Base-by-base conservation (phyloP, 805 yeast genomes). In the Debaryomyces maramus region DNA sequence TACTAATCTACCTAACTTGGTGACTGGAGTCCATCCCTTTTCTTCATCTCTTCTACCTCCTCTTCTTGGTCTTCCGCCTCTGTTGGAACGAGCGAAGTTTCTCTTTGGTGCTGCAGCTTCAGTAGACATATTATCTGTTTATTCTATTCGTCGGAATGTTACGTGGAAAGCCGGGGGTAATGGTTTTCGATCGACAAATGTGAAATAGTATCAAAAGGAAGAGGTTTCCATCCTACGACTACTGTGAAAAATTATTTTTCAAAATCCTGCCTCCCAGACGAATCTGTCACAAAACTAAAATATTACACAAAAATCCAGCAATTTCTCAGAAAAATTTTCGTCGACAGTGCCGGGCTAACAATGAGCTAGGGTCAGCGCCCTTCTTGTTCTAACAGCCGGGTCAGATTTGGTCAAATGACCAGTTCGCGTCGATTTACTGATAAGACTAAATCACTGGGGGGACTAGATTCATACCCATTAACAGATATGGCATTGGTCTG, bases 1-100 rank as follows among this genome's bases (percentile, higher is more conserved):
- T 60, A 93, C 99, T 69, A 93, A 85, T 85, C 99, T 91, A 78
- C 99, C 99, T 72, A 93, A 87, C 85, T 93, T 93, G 93, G 99
- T 93, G 72, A 93, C 98, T 79, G 99, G 99, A 65, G 83, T 83
- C 99, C 99, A 93, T 65, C 95, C 96, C 81, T 91, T 90, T 83
- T 93, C 98, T 78, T 91, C 97, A 58, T 78, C 81, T 65, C 78
- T 78, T 73, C 90, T 81, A 70, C 85, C 77, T 61, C 90, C 84
- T 57, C 71, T 59, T 53, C 66, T 60, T 52, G 60, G 60, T 63
- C 85, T 81, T 47, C 75, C 77, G 30, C 62, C 58, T 73, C 88
- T 82, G 72, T 74, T 73, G 47, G 55, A 53, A 53, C 79, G 75
- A 52, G 81, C 83, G 58, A 71, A 68, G 58, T 55, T 51, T 72